Base-by-base conservation (phyloP, 805 yeast genomes). In the Candida hispaniensis region DNA sequence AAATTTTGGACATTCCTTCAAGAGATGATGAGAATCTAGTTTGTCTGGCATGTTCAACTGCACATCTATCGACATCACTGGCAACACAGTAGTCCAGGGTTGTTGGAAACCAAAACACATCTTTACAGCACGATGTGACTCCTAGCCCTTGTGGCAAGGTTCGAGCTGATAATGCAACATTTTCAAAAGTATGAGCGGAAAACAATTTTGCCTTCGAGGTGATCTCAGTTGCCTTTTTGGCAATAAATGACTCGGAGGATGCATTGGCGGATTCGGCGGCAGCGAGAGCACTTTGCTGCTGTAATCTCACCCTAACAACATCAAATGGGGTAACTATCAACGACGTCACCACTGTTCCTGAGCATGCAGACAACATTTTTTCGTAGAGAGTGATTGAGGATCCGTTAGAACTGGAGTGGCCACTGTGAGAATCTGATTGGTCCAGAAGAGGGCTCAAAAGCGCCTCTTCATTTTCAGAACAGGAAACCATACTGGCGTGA, bases 1-100 rank as follows among this genome's bases (percentile, higher is more conserved):
- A 67, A 26, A 88, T 85, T 26, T 69, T 67, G 2, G 59, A 44
- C 44, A 88, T 64, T 0, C 94, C 91, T 23, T 80, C 79, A 50
- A 72, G 65, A 0, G 95, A 83, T 2, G 91, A 83, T 3, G 65
- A 66, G 38, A 79, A 52, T 34, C 47, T 55, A 47, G 42, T 48
- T 30, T 29, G 59, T 55, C 52, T 58, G 45, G 13, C 69, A 52
- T 51, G 79, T 18, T 50, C 49, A 11, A 54, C 56, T 2, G 58
- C 58, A 26, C 61, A 56, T 22, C 41, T 36, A 16, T 47, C 50
- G 24, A 50, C 43, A 24, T 49, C 51, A 7, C 61, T 47, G 6
- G 61, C 60, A 18, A 58, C 52, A 41, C 63, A 58, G 44, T 54
- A 59, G 39, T 48, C 52, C 18, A 54, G 44, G 6, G 53, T 42